Percentiles rank a stretch among this genome's conserved stretches.
phyloP scores from a whole-genome alignment of 75 land plant species.

The Sequoia sempervirens region DNA sequence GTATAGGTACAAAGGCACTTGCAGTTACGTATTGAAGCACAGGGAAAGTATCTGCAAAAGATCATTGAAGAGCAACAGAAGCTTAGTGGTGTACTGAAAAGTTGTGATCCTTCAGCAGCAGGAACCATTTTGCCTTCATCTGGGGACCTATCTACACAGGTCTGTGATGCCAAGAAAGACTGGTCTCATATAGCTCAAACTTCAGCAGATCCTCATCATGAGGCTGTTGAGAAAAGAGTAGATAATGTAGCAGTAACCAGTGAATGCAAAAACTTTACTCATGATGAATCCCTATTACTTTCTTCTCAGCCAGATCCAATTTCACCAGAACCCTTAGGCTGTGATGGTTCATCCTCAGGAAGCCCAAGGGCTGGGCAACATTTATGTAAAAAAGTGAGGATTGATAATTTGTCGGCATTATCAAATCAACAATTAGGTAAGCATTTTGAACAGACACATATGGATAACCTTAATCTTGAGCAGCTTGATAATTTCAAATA shows the following conservation, averaged over 20 bases:
- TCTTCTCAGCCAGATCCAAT: background rate
- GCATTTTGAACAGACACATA: conserved; percentile 5
- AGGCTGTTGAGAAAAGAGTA: background rate
- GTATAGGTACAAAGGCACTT: conserved; percentile 48
- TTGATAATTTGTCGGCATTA: conserved; percentile 2
- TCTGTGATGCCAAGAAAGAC: background rate
- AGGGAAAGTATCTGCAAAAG: conserved; percentile 47
- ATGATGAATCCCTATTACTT: background rate
- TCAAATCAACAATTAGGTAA: background rate
- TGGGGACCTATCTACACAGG: background rate
- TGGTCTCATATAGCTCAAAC: background rate
- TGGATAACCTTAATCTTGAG: background rate
- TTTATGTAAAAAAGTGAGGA: background rate
- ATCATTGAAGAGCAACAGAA: conserved; percentile 55
- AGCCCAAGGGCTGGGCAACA: background rate
- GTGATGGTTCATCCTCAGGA: background rate
- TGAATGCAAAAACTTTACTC: background rate
- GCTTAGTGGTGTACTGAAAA: conserved; percentile 16
- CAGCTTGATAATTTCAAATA: background rate
- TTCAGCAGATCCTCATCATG: background rate
- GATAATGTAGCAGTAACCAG: background rate
- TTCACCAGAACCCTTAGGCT: background rate
- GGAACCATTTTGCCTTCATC: background rate
- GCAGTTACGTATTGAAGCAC: conserved; percentile 52
- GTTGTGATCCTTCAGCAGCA: background rate